Evolutionary conservation across 2,329 filamentous ascomycete species (phyloP), one percentile per base, ranked within the genome.

Genomic region (Fusarium setosum): DNA sequence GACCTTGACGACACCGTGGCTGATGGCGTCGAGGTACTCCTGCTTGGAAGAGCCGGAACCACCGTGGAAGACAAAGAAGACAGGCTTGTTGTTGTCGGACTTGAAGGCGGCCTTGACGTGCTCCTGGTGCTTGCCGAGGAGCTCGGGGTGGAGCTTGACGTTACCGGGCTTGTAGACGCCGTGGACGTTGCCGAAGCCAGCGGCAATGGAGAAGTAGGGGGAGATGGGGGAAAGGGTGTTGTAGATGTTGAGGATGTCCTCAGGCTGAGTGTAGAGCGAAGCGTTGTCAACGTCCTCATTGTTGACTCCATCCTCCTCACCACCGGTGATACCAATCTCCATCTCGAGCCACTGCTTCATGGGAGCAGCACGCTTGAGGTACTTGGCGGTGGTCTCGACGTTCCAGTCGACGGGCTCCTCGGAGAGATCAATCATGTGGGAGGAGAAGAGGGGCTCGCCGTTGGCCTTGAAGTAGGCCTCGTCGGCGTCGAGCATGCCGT

Each of bases 321-420:
- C 94, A 84, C 94, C 95, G 63, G 96, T 98, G 83, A 97, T 96
- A 78, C 80, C 79, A 71, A 83, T 85, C 80, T 93, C 92, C 95
- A 98, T 99, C 89, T 99, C 96, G 72, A 99, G 89, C 93, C 93
- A 98, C 83, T 97, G 94, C 88, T 96, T 97, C 93, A 97, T 93
- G 74, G 94, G 94, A 48, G 94, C 93, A 77, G 92, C 93, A 73
- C 95, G 92, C 89, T 97, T 91, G 68, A 98, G 88, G 87, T 99
- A 97, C 80, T 90, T 88, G 78, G 92, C 92, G 63, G 95, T 98
- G 77, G 93, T 97, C 77, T 91, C 80, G 75, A 99, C 91, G 89
- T 99, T 98, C 83, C 87, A 93, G 63, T 96, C 88, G 70, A 97
- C 92, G 37, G 88, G 78, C 86, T 98, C 95, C 85, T 97, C 96